Conservation (phyloP, 1,139 yeast genomes). For the Taphrina deformans region DNA sequence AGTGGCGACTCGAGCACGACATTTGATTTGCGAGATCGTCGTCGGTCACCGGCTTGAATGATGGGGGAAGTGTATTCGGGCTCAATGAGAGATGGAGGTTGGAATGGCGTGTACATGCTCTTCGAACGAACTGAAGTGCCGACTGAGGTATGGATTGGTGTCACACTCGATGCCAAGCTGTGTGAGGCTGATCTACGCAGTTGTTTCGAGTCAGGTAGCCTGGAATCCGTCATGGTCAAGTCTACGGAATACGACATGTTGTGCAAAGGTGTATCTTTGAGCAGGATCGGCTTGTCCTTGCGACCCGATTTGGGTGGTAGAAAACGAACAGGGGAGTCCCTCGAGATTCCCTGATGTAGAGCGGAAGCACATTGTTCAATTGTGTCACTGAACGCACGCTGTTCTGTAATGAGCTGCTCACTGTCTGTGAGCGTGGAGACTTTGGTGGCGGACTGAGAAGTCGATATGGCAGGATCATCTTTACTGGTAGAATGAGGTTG, state of each 20-base stretch:
- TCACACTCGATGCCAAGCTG: not conserved
- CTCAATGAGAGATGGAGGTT: not conserved
- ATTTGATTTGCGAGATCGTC: conserved; percentile 12
- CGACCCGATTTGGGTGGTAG: not conserved
- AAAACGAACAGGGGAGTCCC: not conserved
- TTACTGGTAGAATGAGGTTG: not conserved
- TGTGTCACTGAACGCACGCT: too few species aligned
- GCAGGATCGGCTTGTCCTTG: not conserved
- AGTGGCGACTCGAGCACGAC: conserved; percentile 5
- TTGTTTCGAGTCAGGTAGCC: not conserved
- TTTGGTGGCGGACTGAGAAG: not conserved
- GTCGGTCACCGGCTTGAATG: conserved; percentile 12
- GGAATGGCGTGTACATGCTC: conserved; percentile 2
- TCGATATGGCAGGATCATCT: not conserved
- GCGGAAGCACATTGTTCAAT: not conserved
- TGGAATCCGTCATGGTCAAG: not conserved
- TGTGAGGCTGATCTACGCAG: conserved; percentile 15
- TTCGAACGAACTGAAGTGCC: conserved; percentile 4
- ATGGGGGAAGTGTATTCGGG: conserved; percentile 12
- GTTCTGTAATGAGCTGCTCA: not conserved
- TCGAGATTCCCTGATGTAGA: not conserved
- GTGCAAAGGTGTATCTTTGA: not conserved
- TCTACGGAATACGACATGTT: not conserved
- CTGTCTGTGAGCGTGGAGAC: not conserved
- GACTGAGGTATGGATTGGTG: conserved; percentile 8